Conservation (phyloP, 2,329 filamentous ascomycete genomes). For the Annulohypoxylon truncatum region DNA sequence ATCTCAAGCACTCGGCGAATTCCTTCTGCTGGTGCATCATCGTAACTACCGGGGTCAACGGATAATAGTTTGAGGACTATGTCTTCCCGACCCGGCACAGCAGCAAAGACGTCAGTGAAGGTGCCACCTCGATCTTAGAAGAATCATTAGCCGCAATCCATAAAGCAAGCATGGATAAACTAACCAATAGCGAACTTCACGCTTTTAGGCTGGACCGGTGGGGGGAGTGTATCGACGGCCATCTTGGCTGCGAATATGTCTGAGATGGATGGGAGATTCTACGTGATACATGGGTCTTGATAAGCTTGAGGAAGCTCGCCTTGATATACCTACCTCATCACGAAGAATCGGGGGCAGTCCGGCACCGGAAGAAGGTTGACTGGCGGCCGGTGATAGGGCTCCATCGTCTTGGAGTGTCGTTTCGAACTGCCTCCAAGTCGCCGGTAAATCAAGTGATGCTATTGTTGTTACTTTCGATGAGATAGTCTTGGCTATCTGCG, state of each 20-base stretch:
- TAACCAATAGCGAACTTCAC: constrained; percentile 40
- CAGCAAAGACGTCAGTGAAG: constrained; percentile 48
- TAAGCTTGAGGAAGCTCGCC: constrained; percentile 16
- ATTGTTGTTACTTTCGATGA: neutral
- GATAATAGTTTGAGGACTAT: constrained; percentile 80
- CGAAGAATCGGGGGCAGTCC: constrained; percentile 21
- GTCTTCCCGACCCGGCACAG: constrained; percentile 72
- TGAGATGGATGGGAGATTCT: constrained; percentile 1
- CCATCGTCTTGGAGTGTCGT: constrained; percentile 24
- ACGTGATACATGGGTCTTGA: constrained; percentile 13
- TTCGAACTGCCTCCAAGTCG: constrained; percentile 29
- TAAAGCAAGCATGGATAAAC: constrained; percentile 4
- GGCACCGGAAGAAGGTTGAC: constrained; percentile 27
- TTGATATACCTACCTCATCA: constrained; percentile 34
- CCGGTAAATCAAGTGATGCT: constrained; percentile 25
- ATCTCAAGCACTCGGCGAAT: constrained; percentile 73
- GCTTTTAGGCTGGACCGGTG: constrained; percentile 34
- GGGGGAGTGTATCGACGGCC: constrained; percentile 25
- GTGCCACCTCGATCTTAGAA: constrained; percentile 39
- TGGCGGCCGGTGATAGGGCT: constrained; percentile 13
- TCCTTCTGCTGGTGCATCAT: constrained; percentile 77
- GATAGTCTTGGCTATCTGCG: neutral
- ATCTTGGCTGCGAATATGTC: constrained; percentile 28
- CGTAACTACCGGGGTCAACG: constrained; percentile 76
- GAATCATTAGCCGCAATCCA: constrained; percentile 18